Conservation (phyloP, 2,329 filamentous ascomycete genomes). For the Magnaporthiopsis rhizophila region DNA sequence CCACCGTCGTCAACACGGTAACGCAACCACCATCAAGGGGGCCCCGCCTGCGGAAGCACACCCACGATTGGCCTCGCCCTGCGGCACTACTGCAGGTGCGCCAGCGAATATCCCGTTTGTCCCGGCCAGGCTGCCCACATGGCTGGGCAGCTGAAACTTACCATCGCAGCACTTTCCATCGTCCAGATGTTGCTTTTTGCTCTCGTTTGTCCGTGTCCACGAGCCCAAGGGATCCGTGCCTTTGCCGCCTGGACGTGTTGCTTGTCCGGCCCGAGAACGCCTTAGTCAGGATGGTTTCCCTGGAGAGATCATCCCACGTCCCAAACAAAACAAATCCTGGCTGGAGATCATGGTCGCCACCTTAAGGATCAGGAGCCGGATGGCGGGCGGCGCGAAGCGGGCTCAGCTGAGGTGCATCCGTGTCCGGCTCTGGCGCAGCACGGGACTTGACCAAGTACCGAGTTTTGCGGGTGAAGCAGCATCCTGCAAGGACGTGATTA, state of each 20-base stretch:
- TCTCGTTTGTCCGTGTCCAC: not conserved
- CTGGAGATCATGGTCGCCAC: too few relatives aligned
- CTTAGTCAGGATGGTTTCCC: not conserved
- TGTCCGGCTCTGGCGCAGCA: not conserved
- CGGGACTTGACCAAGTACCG: not conserved
- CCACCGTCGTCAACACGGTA: slow-evolving; percentile 4
- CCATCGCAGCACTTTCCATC: not conserved
- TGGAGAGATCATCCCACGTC: not conserved
- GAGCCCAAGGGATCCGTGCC: not conserved
- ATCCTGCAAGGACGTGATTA: not conserved
- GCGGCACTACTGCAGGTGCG: not conserved
- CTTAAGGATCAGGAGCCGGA: too few relatives aligned
- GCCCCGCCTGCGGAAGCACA: too few relatives aligned
- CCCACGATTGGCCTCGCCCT: not conserved
- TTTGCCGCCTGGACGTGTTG: not conserved
- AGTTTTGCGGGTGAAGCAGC: not conserved
- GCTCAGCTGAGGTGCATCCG: not conserved
- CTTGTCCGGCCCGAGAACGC: not conserved
- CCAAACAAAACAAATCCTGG: not conserved
- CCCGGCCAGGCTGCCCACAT: not conserved
- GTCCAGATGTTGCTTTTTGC: not conserved
- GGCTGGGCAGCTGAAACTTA: not conserved
- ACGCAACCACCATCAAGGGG: not conserved
- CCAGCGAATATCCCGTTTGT: not conserved
- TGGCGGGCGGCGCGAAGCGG: too few relatives aligned